Evolutionary conservation across 2,329 filamentous ascomycete genomes (phyloP).

Genomic region (Daldinia sp.): DNA sequence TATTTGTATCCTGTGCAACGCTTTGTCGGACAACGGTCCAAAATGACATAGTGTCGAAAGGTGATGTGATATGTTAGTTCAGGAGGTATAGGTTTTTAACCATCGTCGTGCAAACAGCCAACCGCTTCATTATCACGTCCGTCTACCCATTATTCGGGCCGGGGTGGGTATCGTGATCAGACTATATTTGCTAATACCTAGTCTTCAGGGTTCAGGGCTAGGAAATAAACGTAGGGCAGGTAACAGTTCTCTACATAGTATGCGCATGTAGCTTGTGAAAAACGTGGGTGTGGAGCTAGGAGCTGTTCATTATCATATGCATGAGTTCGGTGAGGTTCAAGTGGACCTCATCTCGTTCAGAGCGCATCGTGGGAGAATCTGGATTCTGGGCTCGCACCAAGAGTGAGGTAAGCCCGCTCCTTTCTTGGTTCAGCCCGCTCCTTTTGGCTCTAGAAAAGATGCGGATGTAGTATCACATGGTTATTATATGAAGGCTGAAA

Average conservation of each 20-base stretch:
- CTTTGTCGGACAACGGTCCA: slow-evolving; percentile 4
- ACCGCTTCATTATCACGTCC: slow-evolving; percentile 1
- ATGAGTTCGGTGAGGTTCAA: slow-evolving; percentile 13
- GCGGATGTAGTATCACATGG: slow-evolving; percentile 12
- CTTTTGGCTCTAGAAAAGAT: too few species aligned
- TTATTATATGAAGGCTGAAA: neutral
- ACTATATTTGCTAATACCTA: neutral
- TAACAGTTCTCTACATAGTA: too few species aligned
- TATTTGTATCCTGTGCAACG: slow-evolving; percentile 19
- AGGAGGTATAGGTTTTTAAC: neutral
- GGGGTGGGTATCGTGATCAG: neutral
- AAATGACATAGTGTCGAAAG: neutral
- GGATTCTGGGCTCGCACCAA: slow-evolving; percentile 12
- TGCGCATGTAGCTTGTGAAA: neutral
- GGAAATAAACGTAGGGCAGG: neutral
- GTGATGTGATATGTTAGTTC: slow-evolving; percentile 7
- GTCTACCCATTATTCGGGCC: slow-evolving; percentile 6
- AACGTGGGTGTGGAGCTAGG: slow-evolving; percentile 3
- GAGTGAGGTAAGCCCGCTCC: neutral
- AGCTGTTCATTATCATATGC: slow-evolving; percentile 2
- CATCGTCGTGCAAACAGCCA: slow-evolving; percentile 6
- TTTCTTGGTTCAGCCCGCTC: too few species aligned
- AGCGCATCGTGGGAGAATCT: neutral
- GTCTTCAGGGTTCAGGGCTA: neutral
- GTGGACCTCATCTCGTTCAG: slow-evolving; percentile 4